Evolutionary conservation across 139 green algal species (phyloP), one percentile per base, ranked within the genome.

Genomic region (Auxenochlorella protothecoides): DNA sequence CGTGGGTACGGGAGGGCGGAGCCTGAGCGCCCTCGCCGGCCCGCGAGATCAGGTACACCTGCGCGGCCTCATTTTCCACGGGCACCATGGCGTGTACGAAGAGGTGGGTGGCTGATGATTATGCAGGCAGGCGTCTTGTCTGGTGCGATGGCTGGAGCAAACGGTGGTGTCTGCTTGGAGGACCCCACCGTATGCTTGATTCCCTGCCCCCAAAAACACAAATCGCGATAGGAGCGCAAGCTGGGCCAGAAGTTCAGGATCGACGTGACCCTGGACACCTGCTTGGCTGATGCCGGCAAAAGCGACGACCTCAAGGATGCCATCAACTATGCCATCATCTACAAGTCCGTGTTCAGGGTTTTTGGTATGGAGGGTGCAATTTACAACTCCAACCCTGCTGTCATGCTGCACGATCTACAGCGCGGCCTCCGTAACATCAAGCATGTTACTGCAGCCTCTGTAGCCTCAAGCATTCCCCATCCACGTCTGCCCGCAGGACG

Each of bases 181-280:
- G 63, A 14, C 15, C 11, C 15, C 2, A 16, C 63, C 2, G 12
- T 16, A 51, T 2, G 11, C 13, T 14, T 67, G 11, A 11, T 2
- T 2, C 7, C 63, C 63, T 14, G 15, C n/a, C 15, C 15, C 63
- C 27, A 44, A 44, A 44, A 44, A 44, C 27, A 44, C 27, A 1
- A 44, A 44, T 44, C 27, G 63, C 14, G 12, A 14, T 75, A 90
- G 85, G 85, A 90, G 72, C 85, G 74, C 56, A 72, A 57, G 7
- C 71, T 90, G 53, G 85, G 85, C 0, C 85, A 90, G 61, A 89
- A 90, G 66, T 90, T 90, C 64, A 60, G 84, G 44, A 79, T 90
- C 15, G 72, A 89, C 71, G 84, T 79, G 6, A 81, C 70, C 9
- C 65, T 90, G 6, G 68, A 63, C 52, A 76, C 77, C 13, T 76